Evolutionary conservation across 108 stramenopile genomes (phyloP).

Genomic region (Discostella pseudostelligera): DNA sequence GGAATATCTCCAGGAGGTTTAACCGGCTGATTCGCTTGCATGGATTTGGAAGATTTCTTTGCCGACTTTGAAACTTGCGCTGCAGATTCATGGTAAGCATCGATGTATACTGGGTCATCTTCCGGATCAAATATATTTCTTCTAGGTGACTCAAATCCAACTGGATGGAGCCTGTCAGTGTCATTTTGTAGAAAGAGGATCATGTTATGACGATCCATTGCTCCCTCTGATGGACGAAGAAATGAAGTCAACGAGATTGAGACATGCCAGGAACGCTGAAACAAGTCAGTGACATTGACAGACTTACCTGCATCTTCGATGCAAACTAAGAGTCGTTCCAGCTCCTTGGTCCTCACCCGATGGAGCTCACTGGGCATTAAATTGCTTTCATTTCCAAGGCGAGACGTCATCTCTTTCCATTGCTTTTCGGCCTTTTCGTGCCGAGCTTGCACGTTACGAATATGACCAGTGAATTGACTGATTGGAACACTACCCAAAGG

Average conservation of each 20-base stretch:
- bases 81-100: conserved; percentile 4
- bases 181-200: conserved; percentile 78
- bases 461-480: conserved; percentile 72
- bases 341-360: conserved; percentile 64
- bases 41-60: neutral
- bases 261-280: neutral
- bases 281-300: conserved; percentile 1
- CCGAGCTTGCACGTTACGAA: conserved; percentile 70
- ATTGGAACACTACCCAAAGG: conserved; percentile 70
- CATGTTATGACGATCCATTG: conserved; percentile 87
- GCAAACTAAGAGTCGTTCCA: conserved; percentile 68
- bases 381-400: conserved; percentile 42
- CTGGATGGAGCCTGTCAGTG: conserved; percentile 55
- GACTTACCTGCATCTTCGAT: conserved; percentile 81
- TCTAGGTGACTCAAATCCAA: conserved; percentile 63
- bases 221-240: conserved; percentile 45
- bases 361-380: conserved; percentile 57
- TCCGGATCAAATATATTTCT: conserved; percentile 83
- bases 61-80: conserved; percentile 1
- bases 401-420: conserved; percentile 68
- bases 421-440: conserved; percentile 87
- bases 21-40: neutral
- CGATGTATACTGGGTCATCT: conserved; percentile 45
- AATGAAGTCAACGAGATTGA: neutral
- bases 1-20: too few relatives aligned